A percentile compares a stretch with the other conserved stretches of the same genome.
Evolutionary conservation across 163 green algal species (phyloP).

Genomic region (Prototheca cutis): DNA sequence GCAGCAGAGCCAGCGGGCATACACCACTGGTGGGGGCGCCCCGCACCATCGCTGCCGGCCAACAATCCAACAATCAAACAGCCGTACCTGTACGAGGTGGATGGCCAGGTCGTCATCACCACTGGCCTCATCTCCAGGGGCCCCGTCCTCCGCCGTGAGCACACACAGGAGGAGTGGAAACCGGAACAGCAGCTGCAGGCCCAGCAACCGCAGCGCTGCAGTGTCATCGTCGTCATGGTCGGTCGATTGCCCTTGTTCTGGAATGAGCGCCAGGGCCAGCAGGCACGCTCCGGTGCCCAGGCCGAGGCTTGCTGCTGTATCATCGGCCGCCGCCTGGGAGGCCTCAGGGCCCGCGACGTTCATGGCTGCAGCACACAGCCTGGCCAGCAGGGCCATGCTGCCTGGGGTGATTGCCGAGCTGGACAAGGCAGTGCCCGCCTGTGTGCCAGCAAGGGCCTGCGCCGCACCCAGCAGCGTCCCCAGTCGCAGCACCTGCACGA

Average conservation of each 20-base stretch:
- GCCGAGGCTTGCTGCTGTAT: not conserved
- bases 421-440: not conserved
- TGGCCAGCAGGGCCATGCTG: not conserved
- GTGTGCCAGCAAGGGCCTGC: not conserved
- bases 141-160: not conserved
- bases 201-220: not conserved
- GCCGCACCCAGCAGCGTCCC: conserved; percentile 6
- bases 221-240: no score
- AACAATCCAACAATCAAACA: no score
- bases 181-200: not conserved
- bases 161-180: not conserved
- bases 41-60: no score
- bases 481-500: not conserved
- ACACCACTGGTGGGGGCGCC: no score
- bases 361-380: no score
- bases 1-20: no score
- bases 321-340: not conserved
- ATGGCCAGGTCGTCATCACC: no score
- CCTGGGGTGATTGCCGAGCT: not conserved
- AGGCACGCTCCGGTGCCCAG: not conserved
- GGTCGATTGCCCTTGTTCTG: no score
- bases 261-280: not conserved
- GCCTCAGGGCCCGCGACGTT: not conserved
- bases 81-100: no score
- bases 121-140: no score